Base-by-base conservation (phyloP, 371 early-diverging fungal species). In the Batrachochytrium dendrobatidis region DNA sequence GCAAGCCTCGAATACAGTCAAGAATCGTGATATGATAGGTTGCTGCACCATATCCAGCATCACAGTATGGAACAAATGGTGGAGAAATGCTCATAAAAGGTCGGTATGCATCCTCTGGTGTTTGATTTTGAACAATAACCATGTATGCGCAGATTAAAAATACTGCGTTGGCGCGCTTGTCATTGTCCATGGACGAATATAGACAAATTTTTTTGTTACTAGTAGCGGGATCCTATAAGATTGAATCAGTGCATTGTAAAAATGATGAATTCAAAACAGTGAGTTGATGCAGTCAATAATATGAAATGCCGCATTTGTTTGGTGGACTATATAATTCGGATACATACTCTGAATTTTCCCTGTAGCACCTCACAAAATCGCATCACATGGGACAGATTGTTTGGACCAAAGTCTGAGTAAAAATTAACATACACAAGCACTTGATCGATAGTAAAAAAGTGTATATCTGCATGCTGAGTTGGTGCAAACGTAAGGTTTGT, bases 11-110 rank as follows among this genome's bases (percentile, higher is more conserved):
- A 24, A 86, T 66, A 56, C 82, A 83, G 64, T 86, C 85, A 24
- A 74, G 67, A 35, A 83, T 74, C 4, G 81, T 77, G 50, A 86
- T 70, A 53, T 73, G 74, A 66, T 77, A 85, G 1, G 82, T 81
- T 1, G 79, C 76, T 0, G 80, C 69, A 1, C 86, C 84, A 63
- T 79, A 80, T 6, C 83, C 82, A 18, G 86, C 86, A 60, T 85
- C 86, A 8, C 86, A 74, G 70, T 73, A 85, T 2, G 83, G 75
- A 18, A 70, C 57, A 39, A 82, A 73, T 1, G 78, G 67, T 0
- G 74, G 76, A 17, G 62, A 44, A 20, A 72, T 58, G 52, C 67
- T 60, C 12, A 64, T 34, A 24, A 85, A 65, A 2, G 81, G 80
- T 0, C 51, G 60, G 52, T 63, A 75, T 0, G 83, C 83, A 45